Evolutionary conservation across 352 stramenopile species (phyloP).

Genomic region (Blastocystis sp.): DNA sequence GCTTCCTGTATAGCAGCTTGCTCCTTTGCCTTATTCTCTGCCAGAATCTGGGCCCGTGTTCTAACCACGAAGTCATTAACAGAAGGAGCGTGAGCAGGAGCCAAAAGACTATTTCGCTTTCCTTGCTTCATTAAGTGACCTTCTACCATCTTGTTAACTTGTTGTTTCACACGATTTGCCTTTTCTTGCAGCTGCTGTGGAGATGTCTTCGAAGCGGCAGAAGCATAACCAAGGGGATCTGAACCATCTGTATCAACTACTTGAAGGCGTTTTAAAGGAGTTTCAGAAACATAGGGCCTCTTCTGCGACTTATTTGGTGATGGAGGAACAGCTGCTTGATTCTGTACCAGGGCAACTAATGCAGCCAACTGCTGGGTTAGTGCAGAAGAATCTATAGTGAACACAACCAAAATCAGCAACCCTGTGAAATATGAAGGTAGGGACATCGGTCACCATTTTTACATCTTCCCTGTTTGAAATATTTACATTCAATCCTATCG

Average conservation of each 20-base stretch:
- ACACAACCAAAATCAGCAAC: neutral
- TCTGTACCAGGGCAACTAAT: neutral
- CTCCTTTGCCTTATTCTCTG: slow-evolving; percentile 13
- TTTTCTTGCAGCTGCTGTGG: neutral
- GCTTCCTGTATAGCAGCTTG: neutral
- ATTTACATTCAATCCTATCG: neutral
- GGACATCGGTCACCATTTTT: slow-evolving; percentile 51
- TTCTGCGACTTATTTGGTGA: neutral
- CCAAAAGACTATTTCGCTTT: neutral
- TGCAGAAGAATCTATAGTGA: neutral
- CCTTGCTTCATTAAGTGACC: neutral
- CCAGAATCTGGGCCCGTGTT: slow-evolving; percentile 30
- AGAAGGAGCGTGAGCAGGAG: neutral
- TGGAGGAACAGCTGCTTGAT: neutral
- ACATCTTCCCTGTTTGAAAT: slow-evolving; percentile 41
- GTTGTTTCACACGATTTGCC: neutral
- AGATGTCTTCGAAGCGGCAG: neutral
- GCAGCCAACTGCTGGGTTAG: neutral
- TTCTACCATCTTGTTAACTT: neutral
- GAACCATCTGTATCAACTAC: neutral
- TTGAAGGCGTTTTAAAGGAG: slow-evolving; percentile 8
- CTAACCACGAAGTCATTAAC: neutral
- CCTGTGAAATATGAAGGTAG: neutral
- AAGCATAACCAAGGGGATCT: slow-evolving; percentile 8
- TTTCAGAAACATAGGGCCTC: neutral